Base-by-base conservation (phyloP, 1,284 basidiomycete genomes). In the Baeospora myosura region DNA sequence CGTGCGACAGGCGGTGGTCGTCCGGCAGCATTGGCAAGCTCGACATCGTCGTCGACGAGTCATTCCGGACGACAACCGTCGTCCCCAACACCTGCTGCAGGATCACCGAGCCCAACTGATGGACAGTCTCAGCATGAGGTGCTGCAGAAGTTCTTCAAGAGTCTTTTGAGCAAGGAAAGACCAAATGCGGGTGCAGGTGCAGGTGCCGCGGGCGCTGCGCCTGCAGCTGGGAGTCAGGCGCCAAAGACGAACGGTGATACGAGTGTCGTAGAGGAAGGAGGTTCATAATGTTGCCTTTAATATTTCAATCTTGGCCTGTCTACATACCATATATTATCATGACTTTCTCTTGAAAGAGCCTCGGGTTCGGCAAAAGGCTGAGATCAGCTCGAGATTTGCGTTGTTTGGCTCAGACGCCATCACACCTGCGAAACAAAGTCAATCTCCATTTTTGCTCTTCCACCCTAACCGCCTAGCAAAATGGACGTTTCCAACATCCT, bases 401-500 rank as follows among this genome's bases (percentile, higher is more conserved):
- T n/a, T n/a, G n/a, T n/a, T n/a, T n/a, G n/a, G 26, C n/a, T 28
- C 32, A 8, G 32, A 7, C 16, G 16, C 16, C 8, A 8, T 7
- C 7, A 17, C 7, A 11, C 20, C 8, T 33, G 32, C 7, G 8
- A 8, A 7, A 8, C 32, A 7, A 33, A 8, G 7, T 33, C 8
- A 8, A 30, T 40, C 20, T 40, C 14, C 21, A 3, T 22, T 36
- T 42, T 26, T 34, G 7, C 16, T 33, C 16, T 33, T 33, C 16
- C 32, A 17, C 20, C 16, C 20, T 38, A 26, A 20, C 39, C 35
- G 22, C 29, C 35, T 20, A 45, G 38, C 41, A n/a, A 29, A 8
- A 88, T 91, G 86, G 87, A 91, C 62, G 85, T 90, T 37, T 86
- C 88, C 10, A 73, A 71, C 48, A 76, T 90, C 32, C 72, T 90